A percentile compares a stretch with the other conserved stretches of the same genome.
phyloP scores from a whole-genome alignment of 164 flowering plant species.

The Magnolia kwangsiensis region DNA sequence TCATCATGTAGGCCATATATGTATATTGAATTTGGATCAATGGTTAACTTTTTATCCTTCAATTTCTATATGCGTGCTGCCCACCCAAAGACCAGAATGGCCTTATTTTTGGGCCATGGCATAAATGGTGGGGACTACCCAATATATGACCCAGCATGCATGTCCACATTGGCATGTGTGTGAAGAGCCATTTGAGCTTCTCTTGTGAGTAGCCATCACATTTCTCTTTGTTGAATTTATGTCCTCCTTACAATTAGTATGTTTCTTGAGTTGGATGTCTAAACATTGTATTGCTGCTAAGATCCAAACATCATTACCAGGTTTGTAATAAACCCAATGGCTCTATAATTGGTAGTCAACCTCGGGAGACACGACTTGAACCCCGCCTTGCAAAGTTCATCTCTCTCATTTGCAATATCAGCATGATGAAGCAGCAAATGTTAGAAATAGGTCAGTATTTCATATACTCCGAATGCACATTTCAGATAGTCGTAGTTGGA shows the following conservation, averaged over 20 bases:
- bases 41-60: too few species aligned
- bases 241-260: background rate
- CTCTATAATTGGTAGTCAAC: conserved; percentile 20
- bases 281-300: background rate
- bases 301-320: conserved; percentile 21
- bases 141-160: background rate
- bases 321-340: conserved; percentile 13
- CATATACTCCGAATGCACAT: background rate
- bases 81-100: too few species aligned
- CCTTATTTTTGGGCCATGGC: too few species aligned
- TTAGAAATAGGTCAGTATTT: conserved; percentile 50
- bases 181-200: background rate
- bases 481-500: background rate
- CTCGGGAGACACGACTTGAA: conserved; percentile 46
- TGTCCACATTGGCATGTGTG: background rate
- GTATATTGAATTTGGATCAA: too few species aligned
- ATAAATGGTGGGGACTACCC: background rate
- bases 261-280: background rate
- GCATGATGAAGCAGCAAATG: conserved; percentile 73
- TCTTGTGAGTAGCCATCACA: background rate
- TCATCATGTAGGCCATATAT: too few species aligned
- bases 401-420: conserved; percentile 55
- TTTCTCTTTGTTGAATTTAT: background rate
- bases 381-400: conserved; percentile 48
- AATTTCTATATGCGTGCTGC: too few species aligned